phyloP scores from a whole-genome alignment of 768 basidiomycete genomes.

The Tephrocybe sp. region DNA sequence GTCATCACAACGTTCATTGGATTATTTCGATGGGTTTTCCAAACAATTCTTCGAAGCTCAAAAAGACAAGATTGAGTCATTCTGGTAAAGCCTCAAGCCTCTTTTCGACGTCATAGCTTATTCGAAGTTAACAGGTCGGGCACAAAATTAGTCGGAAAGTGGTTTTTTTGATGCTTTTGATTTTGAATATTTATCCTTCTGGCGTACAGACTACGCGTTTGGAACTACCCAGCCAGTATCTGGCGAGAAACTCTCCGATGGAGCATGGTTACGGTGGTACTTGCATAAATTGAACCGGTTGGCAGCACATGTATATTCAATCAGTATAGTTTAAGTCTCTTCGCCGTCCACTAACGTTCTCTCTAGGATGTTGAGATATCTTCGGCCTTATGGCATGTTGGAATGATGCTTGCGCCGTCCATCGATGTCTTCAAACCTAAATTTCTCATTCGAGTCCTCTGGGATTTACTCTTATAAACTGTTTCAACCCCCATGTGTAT shows the following conservation, averaged over 20 bases:
- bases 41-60: background rate
- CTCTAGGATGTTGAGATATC: background rate
- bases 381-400: slow-evolving; percentile 4
- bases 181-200: background rate
- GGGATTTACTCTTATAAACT: background rate
- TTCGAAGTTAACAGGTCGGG: background rate
- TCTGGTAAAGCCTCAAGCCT: background rate
- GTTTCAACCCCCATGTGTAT: too few species aligned
- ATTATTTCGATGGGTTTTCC: background rate
- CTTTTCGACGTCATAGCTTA: background rate
- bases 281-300: background rate
- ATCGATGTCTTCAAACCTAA: slow-evolving; percentile 4
- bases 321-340: background rate
- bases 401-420: slow-evolving; percentile 6
- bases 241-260: slow-evolving; percentile 3
- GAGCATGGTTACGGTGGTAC: slow-evolving; percentile 6
- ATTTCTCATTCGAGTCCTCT: slow-evolving; percentile 1
- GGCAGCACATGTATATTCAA: background rate
- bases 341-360: background rate
- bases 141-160: slow-evolving; percentile 1
- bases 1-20: background rate
- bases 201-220: background rate
- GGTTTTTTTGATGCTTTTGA: background rate
- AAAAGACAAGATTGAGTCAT: slow-evolving; percentile 3
- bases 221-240: background rate